Base-by-base conservation (phyloP, 495 filamentous ascomycete genomes). In the Tirmania nivea region DNA sequence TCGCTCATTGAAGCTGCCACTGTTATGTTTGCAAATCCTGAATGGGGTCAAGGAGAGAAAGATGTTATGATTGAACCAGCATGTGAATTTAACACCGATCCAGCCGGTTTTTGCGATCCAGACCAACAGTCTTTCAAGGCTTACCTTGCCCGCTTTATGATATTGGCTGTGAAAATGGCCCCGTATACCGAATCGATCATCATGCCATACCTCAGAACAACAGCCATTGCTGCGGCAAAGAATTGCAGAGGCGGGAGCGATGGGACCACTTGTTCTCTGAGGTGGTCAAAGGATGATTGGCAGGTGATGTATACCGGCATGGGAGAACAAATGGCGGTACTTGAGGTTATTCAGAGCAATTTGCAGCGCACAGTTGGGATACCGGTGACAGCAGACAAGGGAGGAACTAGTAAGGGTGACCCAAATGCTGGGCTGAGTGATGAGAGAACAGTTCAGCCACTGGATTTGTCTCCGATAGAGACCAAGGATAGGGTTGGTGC, bases 81-180 rank as follows among this genome's bases (percentile, higher is more conserved):
- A 16, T 92, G 85, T 67, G 85, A 89, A 63, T 31, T 31, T 31
- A 31, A 31, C 25, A 31, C 25, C 25, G 4, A 31, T 5, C 65
- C 74, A 2, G 66, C 65, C 34, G 63, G 69, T 49, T 68, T 60
- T 0, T 86, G 84, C 66, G 73, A 86, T 60, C 62, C 75, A 52
- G 83, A 89, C 66, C 80, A 86, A 60, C 77, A 79, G 51, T 77
- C 78, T 21, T 90, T 92, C 74, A 89, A 89, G 63, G 83, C 81
- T 5, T 82, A 85, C 58, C 70, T 86, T 8, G 69, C 80, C 8
- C 75, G 79, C 7, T 89, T 84, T 81, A 75, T 94, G 68, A 78
- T 80, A 1, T 72, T 76, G 8, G 77, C 79, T 6, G 78, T 78
- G 0, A 77, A 86, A 55, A 73, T 87, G 69, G 78, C 75, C 7